These are phyloP conservation scores for Phragmites australis DNA, from an alignment of 176 grass and related monocot genomes.

Conservation along the genomic window DNA sequence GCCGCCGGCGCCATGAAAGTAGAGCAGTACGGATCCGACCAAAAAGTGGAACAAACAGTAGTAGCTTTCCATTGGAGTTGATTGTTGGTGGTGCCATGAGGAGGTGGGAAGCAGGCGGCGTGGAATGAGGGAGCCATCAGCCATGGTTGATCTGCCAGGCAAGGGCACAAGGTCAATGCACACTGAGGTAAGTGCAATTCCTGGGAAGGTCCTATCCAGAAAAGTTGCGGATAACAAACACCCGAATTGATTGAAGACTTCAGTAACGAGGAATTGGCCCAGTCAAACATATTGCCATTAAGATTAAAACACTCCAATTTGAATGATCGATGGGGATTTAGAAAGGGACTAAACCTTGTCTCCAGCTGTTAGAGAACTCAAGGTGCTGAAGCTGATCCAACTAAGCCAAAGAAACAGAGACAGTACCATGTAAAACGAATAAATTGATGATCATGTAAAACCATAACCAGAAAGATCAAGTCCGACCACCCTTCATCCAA, in stretches of 20 bases:
- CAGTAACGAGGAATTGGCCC: not conserved
- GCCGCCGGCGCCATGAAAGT: constrained; percentile 9
- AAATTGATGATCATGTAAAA: too few relatives aligned
- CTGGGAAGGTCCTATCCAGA: not conserved
- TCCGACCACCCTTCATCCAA: not conserved
- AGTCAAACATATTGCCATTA: constrained; percentile 5
- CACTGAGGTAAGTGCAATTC: not conserved
- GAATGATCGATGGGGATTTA: not conserved
- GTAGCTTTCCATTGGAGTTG: constrained; percentile 34
- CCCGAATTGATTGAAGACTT: not conserved
- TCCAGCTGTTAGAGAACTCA: not conserved
- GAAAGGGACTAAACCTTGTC: not conserved
- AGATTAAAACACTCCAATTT: not conserved
- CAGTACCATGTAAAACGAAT: not conserved
- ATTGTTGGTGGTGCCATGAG: too few relatives aligned
- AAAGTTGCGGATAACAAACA: not conserved
- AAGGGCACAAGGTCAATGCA: too few relatives aligned
- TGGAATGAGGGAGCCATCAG: not conserved
- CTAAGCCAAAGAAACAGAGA: not conserved
- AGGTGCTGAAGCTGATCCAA: not conserved
- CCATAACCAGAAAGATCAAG: not conserved
- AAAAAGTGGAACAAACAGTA: constrained; percentile 20
- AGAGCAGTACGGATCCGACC: constrained; percentile 2
- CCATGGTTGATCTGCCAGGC: not conserved
- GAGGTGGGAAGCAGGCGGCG: not conserved